Base-by-base conservation (phyloP, 306 rosid species). In the Rosa rugosa region DNA sequence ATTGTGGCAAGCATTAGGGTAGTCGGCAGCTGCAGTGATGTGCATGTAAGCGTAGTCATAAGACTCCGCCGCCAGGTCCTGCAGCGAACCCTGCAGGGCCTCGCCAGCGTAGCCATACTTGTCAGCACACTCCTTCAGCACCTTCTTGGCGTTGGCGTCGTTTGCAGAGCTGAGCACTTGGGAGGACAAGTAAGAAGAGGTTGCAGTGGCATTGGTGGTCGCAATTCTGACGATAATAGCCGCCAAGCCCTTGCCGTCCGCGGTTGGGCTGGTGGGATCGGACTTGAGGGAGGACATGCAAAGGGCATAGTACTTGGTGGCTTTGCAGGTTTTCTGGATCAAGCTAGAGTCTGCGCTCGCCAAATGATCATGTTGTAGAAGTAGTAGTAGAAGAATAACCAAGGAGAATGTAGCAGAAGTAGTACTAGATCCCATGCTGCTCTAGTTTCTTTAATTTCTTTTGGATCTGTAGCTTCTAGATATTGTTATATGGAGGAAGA, bases 11-110 rank as follows among this genome's bases (percentile, higher is more conserved):
- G 83, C 90, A 79, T 87, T 95, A 16, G 99, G 96, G 76, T 95
- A 95, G 82, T 92, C 98, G 11, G 86, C 83, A 8, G 98, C 98
- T 0, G 98, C 99, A 54, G 86, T 71, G 2, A 91, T 85, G 80
- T 87, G 94, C 85, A 91, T 77, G 75, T 75, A 91, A 40, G 99
- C 97, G 83, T 93, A 93, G 73, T 95, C 99, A 67, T 86, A 91
- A 5, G 73, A 82, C 77, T 95, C 97, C 4, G 71, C 63, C 1
- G 38, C 82, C 88, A 95, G 83, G 31, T 90, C 92, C 63, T 87
- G 84, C 0, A 84, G 75, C 0, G 96, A 89, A 57, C 81, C 90
- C 76, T 86, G 83, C n/a, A 95, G 88, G 2, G 99, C 88, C 27
- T 92, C 93, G 6, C 87, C 88, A 1, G 97, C 96, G 53, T 81